These are phyloP conservation scores for Didymella sp. DNA, from an alignment of 2,329 filamentous ascomycete species.

Conservation along the genomic window DNA sequence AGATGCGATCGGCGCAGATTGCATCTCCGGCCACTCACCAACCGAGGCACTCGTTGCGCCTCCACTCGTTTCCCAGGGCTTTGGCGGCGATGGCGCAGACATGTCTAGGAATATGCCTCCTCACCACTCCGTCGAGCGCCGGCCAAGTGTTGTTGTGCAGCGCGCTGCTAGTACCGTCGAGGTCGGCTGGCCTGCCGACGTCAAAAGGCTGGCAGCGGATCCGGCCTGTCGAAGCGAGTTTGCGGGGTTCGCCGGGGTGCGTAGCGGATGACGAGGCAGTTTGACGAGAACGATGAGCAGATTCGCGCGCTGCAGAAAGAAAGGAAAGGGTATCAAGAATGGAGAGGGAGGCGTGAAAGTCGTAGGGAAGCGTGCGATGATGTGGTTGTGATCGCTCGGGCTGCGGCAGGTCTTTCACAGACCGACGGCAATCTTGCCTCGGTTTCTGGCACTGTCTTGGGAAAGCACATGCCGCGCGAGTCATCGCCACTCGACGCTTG, in stretches of 20 bases:
- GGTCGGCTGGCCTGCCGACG: slow-evolving; percentile 10
- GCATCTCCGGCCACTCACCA: slow-evolving; percentile 37
- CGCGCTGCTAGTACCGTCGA: slow-evolving; percentile 23
- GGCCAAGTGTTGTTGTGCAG: slow-evolving; percentile 17
- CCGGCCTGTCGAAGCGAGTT: slow-evolving; percentile 27
- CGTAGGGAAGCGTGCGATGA: slow-evolving; percentile 8
- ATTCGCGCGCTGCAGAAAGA: background rate
- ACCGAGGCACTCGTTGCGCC: slow-evolving; percentile 56
- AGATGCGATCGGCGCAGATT: slow-evolving; percentile 29
- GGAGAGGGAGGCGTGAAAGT: slow-evolving; percentile 1
- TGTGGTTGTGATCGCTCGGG: slow-evolving; percentile 22
- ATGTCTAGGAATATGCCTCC: slow-evolving; percentile 49
- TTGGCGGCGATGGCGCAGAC: slow-evolving; percentile 81
- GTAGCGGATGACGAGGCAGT: background rate
- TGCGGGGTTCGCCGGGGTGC: slow-evolving; percentile 34
- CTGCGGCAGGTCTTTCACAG: slow-evolving; percentile 30
- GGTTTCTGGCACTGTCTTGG: slow-evolving; percentile 32
- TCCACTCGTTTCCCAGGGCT: slow-evolving; percentile 92
- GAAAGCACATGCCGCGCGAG: slow-evolving; percentile 33
- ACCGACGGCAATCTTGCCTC: slow-evolving; percentile 32
- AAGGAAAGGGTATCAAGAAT: slow-evolving; percentile 12
- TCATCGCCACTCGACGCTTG: slow-evolving; percentile 22
- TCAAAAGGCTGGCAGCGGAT: slow-evolving; percentile 23
- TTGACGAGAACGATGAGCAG: background rate
- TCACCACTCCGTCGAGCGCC: slow-evolving; percentile 37